Conservation (phyloP, 2,329 filamentous ascomycete genomes). For the Fusarium sarcochroum region DNA sequence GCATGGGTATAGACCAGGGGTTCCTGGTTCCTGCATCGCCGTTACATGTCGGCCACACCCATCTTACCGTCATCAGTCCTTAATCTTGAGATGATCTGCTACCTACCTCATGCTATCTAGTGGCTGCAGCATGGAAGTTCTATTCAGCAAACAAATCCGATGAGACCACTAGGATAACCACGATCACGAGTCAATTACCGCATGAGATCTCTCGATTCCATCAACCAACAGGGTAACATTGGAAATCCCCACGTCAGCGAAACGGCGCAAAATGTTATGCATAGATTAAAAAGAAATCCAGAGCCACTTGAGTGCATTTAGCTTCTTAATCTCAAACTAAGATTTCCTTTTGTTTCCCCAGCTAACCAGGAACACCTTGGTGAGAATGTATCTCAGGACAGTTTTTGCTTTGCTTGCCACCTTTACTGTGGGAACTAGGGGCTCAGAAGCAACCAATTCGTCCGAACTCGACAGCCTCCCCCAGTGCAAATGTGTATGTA, state of each 20-base stretch:
- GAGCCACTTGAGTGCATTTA: constrained; percentile 3
- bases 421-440: background rate
- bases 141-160: background rate
- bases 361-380: too few species aligned
- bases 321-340: background rate
- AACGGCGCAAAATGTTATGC: background rate
- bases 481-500: constrained; percentile 34
- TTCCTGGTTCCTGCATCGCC: background rate
- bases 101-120: constrained; percentile 5
- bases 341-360: constrained; percentile 7
- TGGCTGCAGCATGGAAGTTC: background rate
- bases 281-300: constrained; percentile 12
- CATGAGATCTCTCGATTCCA: background rate
- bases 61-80: background rate
- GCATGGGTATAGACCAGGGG: background rate
- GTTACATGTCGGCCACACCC: background rate
- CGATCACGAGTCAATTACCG: background rate
- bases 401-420: constrained; percentile 6
- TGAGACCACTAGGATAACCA: background rate
- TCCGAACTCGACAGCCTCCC: background rate
- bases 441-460: background rate
- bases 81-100: background rate
- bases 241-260: background rate
- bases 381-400: background rate
- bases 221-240: background rate